Conservation (phyloP, 805 yeast species). For the Myxozyma melibiosi region DNA sequence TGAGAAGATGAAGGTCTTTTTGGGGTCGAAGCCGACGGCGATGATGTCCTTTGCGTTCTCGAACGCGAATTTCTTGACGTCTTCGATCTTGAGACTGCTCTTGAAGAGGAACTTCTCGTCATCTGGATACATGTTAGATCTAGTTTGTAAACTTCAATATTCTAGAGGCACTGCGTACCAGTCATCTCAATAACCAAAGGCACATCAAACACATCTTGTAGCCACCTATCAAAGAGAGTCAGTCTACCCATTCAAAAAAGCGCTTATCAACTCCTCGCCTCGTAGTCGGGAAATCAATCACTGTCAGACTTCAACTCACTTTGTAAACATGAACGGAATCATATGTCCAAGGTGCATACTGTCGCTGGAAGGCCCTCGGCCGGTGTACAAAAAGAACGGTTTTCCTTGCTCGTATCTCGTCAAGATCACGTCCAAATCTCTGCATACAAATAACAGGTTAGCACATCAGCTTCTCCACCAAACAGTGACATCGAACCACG, state of each 20-base stretch:
- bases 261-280: too few relatives aligned
- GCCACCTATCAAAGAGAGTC: slow-evolving; percentile 57
- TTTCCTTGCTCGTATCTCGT: slow-evolving; percentile 92
- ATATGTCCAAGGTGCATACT: slow-evolving; percentile 96
- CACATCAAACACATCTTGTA: slow-evolving; percentile 95
- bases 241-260: too few relatives aligned
- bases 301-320: too few relatives aligned
- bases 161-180: slow-evolving; percentile 9
- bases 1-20: slow-evolving; percentile 92
- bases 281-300: too few relatives aligned
- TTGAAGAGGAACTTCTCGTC: slow-evolving; percentile 97
- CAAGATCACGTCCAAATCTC: slow-evolving; percentile 59
- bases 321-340: slow-evolving; percentile 93
- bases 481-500: too few relatives aligned
- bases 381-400: slow-evolving; percentile 93
- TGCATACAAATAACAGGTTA: neutral
- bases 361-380: slow-evolving; percentile 94
- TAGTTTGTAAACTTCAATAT: neutral
- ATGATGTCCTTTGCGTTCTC: slow-evolving; percentile 92
- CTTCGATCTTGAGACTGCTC: slow-evolving; percentile 82
- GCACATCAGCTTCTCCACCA: neutral
- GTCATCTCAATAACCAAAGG: slow-evolving; percentile 82
- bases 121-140: slow-evolving; percentile 61
- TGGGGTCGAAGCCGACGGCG: slow-evolving; percentile 91
- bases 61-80: slow-evolving; percentile 75